Evolutionary conservation across 2,329 filamentous ascomycete genomes (phyloP), one percentile per base, ranked within the genome.

Genomic region (Fusarium continuum): DNA sequence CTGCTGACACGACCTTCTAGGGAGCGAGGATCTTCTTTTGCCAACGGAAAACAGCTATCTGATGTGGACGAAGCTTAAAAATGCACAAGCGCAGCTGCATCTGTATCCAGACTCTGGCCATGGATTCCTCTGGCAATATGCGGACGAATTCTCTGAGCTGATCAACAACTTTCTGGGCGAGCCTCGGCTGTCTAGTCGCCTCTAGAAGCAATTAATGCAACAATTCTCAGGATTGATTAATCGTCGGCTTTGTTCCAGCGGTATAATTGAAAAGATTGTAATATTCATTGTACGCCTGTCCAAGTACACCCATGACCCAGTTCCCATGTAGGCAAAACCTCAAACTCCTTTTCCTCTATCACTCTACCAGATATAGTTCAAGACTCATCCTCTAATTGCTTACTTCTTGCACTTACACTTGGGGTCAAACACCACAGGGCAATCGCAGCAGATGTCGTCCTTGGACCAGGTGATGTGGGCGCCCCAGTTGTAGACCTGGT

Each of bases 21-120:
- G 76, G 40, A 71, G 70, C 47, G 64, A 77, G 38, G 76, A 76
- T 61, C 36, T 76, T 29, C 47, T 78, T 17, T 36, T 76, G 5
- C 76, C 77, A 5, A 76, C 73, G 0, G 73, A 74, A 20, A 77
- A 79, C 35, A 79, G 76, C 54, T 73, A 74, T 11, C 34, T 76
- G 14, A 69, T 79, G 69, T 78, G 76, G 73, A 71, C 72, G 44
- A 75, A 73, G 61, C 43, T 79, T 35, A 72, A 67, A 34, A 66
- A 70, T 22, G 59, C 65, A 4, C 62, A 70, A 14, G 73, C 72
- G 14, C 73, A 73, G 36, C 62, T 77, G 26, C 74, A 76, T 45
- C 22, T 77, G 6, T 77, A 71, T 38, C 74, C 76, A 1, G 70
- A 77, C 50, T 73, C 74, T 19, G 76, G 75, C 6, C 75, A 77